Conservation (phyloP, 306 rosid genomes). For the Cucurbita moschata region DNA sequence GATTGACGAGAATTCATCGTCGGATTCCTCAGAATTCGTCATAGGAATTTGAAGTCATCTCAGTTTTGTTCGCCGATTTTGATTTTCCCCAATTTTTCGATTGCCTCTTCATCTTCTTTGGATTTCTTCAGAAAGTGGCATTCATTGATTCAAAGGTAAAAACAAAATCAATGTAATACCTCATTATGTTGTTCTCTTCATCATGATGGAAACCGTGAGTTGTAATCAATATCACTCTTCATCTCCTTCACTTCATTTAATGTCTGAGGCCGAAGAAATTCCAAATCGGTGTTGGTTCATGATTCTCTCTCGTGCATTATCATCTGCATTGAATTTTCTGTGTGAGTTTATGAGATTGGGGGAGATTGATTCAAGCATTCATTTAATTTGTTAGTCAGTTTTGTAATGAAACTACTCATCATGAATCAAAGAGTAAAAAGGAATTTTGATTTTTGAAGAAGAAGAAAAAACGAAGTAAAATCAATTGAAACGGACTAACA, state of each 20-base stretch:
- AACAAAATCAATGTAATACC: constrained; percentile 27
- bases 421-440: too few relatives aligned
- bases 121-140: background rate
- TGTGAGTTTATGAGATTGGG: background rate
- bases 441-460: background rate
- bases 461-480: background rate
- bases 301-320: background rate
- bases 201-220: background rate
- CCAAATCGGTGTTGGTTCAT: background rate
- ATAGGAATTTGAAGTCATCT: constrained; percentile 5
- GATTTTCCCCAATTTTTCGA: background rate
- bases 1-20: constrained; percentile 25
- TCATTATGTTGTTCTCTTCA: constrained; percentile 21
- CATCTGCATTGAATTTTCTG: background rate
- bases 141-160: background rate
- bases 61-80: background rate
- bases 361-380: background rate
- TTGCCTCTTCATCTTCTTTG: background rate
- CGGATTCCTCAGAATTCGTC: constrained; percentile 30
- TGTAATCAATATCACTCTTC: background rate
- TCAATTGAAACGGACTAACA: background rate
- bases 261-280: background rate
- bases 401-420: background rate
- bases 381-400: background rate
- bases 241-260: background rate